phyloP scores from a whole-genome alignment of 148 eudicot genomes.

The Oxyria digyna region DNA sequence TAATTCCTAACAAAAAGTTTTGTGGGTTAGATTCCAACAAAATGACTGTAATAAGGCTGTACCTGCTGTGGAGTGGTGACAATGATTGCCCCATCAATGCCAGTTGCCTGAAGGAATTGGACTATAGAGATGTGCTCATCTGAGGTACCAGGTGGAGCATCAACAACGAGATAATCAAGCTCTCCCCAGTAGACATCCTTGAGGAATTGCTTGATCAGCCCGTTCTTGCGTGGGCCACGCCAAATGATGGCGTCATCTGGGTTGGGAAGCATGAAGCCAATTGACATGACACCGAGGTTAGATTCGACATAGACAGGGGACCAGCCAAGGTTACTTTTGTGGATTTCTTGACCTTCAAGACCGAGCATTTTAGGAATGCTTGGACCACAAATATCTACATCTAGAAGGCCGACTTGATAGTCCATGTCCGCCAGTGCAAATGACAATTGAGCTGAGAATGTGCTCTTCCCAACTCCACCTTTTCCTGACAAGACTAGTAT shows the following conservation, averaged over 20 bases:
- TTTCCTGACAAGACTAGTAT: slow-evolving; percentile 82
- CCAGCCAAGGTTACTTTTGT: slow-evolving; percentile 95
- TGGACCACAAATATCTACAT: slow-evolving; percentile 85
- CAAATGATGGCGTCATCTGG: slow-evolving; percentile 89
- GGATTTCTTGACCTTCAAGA: slow-evolving; percentile 90
- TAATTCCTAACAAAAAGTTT: too few species aligned
- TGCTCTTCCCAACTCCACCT: slow-evolving; percentile 95
- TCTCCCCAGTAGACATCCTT: slow-evolving; percentile 90
- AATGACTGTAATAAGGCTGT: background rate
- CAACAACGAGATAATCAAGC: slow-evolving; percentile 77
- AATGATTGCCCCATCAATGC: slow-evolving; percentile 79
- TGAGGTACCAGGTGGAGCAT: slow-evolving; percentile 95
- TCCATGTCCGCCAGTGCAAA: slow-evolving; percentile 75
- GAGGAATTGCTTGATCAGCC: slow-evolving; percentile 74
- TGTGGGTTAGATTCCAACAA: too few species aligned
- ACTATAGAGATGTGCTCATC: slow-evolving; percentile 84
- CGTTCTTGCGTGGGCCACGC: slow-evolving; percentile 91
- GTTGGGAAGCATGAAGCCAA: slow-evolving; percentile 88
- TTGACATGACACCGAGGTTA: slow-evolving; percentile 94
- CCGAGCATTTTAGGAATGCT: slow-evolving; percentile 97
- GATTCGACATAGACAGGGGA: slow-evolving; percentile 88
- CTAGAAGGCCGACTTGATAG: slow-evolving; percentile 75
- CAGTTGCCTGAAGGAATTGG: slow-evolving; percentile 62
- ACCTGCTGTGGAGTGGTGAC: slow-evolving; percentile 85
- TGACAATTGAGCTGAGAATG: slow-evolving; percentile 87